Evolutionary conservation across 2,329 filamentous ascomycete genomes (phyloP).

Genomic region (Cladophialophora chaetospira): DNA sequence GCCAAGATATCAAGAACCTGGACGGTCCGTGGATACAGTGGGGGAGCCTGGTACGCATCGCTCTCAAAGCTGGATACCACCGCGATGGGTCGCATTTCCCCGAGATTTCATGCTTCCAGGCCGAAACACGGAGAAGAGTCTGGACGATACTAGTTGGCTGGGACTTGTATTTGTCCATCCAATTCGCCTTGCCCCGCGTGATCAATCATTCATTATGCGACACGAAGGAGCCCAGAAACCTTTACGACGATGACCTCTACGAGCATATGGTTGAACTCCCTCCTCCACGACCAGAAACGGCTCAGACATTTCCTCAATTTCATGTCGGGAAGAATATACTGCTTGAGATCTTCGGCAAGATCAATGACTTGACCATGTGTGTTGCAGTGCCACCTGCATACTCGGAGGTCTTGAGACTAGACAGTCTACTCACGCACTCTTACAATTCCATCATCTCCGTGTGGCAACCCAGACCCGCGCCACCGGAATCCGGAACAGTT

Average conservation of each 20-base stretch:
- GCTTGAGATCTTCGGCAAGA: conserved; percentile 33
- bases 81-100: conserved; percentile 55
- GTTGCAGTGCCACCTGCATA: conserved; percentile 22
- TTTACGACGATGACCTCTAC: conserved; percentile 62
- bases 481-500: conserved; percentile 17
- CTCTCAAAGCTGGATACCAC: conserved; percentile 64
- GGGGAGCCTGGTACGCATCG: conserved; percentile 57
- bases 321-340: conserved; percentile 37
- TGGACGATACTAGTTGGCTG: conserved; percentile 55
- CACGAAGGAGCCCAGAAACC: conserved; percentile 59
- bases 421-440: conserved; percentile 28
- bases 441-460: conserved; percentile 28
- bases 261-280: conserved; percentile 55
- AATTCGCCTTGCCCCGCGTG: conserved; percentile 65
- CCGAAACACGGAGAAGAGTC: conserved; percentile 53
- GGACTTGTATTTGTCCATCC: conserved; percentile 63
- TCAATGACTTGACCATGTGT: conserved; percentile 28
- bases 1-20: conserved; percentile 51
- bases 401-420: conserved; percentile 29
- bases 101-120: conserved; percentile 56
- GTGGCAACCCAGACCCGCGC: conserved; percentile 20
- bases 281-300: conserved; percentile 52
- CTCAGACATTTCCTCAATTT: conserved; percentile 42
- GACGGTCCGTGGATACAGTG: conserved; percentile 7
- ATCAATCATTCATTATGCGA: conserved; percentile 62